Evolutionary conservation across 2,329 filamentous ascomycete genomes (phyloP), one percentile per base, ranked within the genome.

Genomic region (Fusarium pseudoanthophilum): DNA sequence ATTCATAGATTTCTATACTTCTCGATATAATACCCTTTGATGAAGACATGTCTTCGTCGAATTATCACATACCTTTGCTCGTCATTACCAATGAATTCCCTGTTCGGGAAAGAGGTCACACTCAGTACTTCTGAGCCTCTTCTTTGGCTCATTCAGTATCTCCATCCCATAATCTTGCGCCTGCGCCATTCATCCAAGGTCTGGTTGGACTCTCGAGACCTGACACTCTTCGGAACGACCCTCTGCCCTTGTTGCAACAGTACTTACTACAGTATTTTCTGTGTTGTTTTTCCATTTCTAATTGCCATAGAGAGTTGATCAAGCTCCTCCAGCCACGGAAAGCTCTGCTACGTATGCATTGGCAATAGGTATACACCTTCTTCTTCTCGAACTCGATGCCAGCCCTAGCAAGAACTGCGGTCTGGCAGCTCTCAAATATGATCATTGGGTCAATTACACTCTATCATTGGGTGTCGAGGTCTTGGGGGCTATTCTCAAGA

Each of bases 221-320:
- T 95, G 66, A 95, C 92, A 59, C 89, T 92, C 88, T 97, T 97
- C 78, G 94, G 94, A 78, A 97, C 94, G 59, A 97, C 93, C 74
- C 90, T 92, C 86, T 92, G 94, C 67, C 93, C 94, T 93, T 94
- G 97, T 77, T 91, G 86, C 77, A 96, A 84, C 59, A 95, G 89
- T 86, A 94, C 89, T 87, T 97, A 91, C 15, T 97, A 91, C 15
- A 89, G 86, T 20, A 91, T 90, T 85, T 91, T 91, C 79, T 88
- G 4, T 88, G 84, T 93, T 74, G 82, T 83, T 79, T 91, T 84
- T 87, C 84, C 32, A 95, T 24, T 87, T 89, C 73, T 87, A 79
- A 82, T 94, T 90, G 81, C 91, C 91, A 83, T 90, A 89, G 20
- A 94, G 85, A 9, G 90, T 91, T 60, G 91, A 93, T 85, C 92